Base-by-base conservation (phyloP, 2,329 filamentous ascomycete species). In the Nemania sp. region DNA sequence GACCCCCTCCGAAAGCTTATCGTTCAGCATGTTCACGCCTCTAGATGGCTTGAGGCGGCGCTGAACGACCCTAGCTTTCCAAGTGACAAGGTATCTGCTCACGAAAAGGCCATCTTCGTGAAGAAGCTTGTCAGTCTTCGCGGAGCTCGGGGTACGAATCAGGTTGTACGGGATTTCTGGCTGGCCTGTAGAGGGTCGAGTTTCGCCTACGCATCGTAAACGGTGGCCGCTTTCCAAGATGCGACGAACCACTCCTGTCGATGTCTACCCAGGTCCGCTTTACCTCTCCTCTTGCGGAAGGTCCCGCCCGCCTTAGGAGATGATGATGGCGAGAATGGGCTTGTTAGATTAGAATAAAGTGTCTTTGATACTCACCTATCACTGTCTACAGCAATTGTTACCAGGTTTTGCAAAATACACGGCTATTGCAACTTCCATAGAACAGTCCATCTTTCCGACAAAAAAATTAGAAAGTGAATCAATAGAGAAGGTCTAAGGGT, bases 81-180 rank as follows among this genome's bases (percentile, higher is more conserved):
- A 0, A 86, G 84, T 60, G 74, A 80, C n/a, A 85, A 84, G 50
- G 80, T 91, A 1, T 79, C 81, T 0, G 69, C 75, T 2, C 79
- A 81, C 54, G 87, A 90, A 39, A 91, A 89, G 74, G 75, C 75
- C 2, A 65, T 84, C 11, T 92, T 91, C 68, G 69, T 91, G 35
- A 86, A 87, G 72, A 90, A 87, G 69, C 71, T 92, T 10, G 76
- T 89, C 34, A 86, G 86, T 69, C 77, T 91, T 35, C 80, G 90
- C 40, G 89, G 90, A 7, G 79, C 83, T 1, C 81, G 83, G 64
- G 77, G 81, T 51, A 91, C 89, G 2, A 90, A 88, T 64, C 82
- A 87, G 56, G 80, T 90, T 1, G 84, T 91, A 2, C 83, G 85
- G 60, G 87, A 90, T 32, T 92, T 92, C 70, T 92, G 88, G 87